Percentiles rank a stretch among this genome's conserved stretches.
These are phyloP conservation scores for Globisporangium rhizosaccharum DNA, from an alignment of 352 stramenopile species.

Conservation along the genomic window DNA sequence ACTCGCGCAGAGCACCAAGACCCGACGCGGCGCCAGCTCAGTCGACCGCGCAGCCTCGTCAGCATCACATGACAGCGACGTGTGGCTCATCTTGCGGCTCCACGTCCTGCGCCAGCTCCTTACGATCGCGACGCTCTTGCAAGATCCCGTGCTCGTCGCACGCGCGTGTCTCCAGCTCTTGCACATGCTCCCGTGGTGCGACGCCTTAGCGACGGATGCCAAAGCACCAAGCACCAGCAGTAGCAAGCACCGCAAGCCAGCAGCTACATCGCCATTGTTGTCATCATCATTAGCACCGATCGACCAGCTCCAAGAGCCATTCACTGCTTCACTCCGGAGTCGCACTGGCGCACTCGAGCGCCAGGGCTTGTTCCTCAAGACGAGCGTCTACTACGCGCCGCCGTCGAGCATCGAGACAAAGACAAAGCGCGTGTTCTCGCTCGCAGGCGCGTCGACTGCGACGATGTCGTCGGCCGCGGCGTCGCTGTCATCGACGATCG, in stretches of 20 bases:
- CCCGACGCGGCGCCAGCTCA: slow-evolving; percentile 7
- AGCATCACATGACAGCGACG: slow-evolving; percentile 20
- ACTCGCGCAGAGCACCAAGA: slow-evolving; percentile 24
- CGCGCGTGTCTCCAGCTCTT: slow-evolving; percentile 60
- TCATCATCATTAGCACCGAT: slow-evolving; percentile 5
- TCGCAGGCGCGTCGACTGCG: slow-evolving; percentile 44
- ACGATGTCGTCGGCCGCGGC: slow-evolving; percentile 74
- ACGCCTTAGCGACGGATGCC: slow-evolving; percentile 24
- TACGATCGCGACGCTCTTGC: slow-evolving; percentile 49
- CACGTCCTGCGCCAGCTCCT: slow-evolving; percentile 76
- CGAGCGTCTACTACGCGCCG: slow-evolving; percentile 50
- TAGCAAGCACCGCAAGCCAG: slow-evolving; percentile 2
- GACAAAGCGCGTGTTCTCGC: slow-evolving; percentile 59
- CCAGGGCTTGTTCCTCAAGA: slow-evolving; percentile 43
- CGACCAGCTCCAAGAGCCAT: slow-evolving; percentile 34
- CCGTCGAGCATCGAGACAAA: slow-evolving; percentile 65
- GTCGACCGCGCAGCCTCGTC: neutral
- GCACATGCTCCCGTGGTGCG: slow-evolving; percentile 57
- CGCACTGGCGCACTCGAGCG: slow-evolving; percentile 6
- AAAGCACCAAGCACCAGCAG: neutral
- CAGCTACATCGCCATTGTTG: neutral
- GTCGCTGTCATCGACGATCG: slow-evolving; percentile 64
- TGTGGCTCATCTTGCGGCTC: slow-evolving; percentile 70
- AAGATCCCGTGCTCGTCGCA: slow-evolving; percentile 43
- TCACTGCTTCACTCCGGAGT: slow-evolving; percentile 15